Conservation (phyloP, 192 early-diverging fungal genomes). For the Allomyces javanicus region DNA sequence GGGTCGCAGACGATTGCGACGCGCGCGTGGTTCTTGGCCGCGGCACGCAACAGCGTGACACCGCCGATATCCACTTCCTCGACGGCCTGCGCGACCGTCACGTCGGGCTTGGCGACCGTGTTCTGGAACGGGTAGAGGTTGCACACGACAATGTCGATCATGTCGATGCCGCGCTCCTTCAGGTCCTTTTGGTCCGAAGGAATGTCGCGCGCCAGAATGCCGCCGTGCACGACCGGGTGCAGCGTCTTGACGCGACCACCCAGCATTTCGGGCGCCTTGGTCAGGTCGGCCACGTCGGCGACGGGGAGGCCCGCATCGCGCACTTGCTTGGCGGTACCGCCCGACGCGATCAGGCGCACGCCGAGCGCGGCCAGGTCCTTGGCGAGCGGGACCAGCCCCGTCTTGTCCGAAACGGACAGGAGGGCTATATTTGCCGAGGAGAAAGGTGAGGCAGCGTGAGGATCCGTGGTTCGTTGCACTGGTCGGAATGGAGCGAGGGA, state of each 20-base stretch:
- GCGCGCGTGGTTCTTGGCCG: slow-evolving; percentile 96
- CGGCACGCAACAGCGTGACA: slow-evolving; percentile 90
- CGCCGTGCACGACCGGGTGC: slow-evolving; percentile 95
- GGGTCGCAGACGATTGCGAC: slow-evolving; percentile 87
- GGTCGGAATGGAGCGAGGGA: too few species aligned
- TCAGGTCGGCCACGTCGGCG: slow-evolving; percentile 93
- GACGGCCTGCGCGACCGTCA: slow-evolving; percentile 83
- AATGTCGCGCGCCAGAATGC: slow-evolving; percentile 78
- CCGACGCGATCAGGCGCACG: slow-evolving; percentile 75
- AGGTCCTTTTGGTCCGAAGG: slow-evolving; percentile 72
- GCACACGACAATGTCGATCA: slow-evolving; percentile 89
- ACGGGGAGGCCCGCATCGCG: slow-evolving; percentile 75
- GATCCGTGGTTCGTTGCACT: too few species aligned
- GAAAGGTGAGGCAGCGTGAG: too few species aligned
- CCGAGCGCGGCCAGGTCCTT: slow-evolving; percentile 51
- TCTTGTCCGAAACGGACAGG: slow-evolving; percentile 96
- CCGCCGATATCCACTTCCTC: slow-evolving; percentile 98
- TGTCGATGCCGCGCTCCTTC: slow-evolving; percentile 61
- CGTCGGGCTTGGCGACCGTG: slow-evolving; percentile 68
- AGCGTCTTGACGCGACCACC: slow-evolving; percentile 98
- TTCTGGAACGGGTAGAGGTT: slow-evolving; percentile 98
- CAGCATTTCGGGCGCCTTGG: slow-evolving; percentile 94
- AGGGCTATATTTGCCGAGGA: slow-evolving; percentile 25
- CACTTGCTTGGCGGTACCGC: slow-evolving; percentile 83
- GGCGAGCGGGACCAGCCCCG: slow-evolving; percentile 75